Base-by-base conservation (phyloP, 352 stramenopile genomes). In the Blastocystis sp. region DNA sequence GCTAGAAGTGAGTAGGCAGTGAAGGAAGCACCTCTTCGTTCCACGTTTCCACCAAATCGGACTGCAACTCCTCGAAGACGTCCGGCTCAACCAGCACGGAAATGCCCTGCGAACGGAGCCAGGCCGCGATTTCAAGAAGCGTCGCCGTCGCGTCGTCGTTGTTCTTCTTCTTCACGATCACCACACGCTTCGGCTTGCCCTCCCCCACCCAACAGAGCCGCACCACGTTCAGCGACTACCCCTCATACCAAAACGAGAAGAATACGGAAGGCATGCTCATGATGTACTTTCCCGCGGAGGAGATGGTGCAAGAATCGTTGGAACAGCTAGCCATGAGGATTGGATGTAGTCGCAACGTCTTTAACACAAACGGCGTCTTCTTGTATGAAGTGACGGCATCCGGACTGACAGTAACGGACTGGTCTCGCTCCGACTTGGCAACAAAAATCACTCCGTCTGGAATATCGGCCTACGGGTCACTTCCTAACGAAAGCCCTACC, bases 151-250 rank as follows among this genome's bases (percentile, higher is more conserved):
- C 93, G 28, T 92, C 90, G 21, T 90, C 89, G 64, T 96, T 93
- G 86, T 93, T 94, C 0, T 93, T 93, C 79, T 96, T 96, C 90
- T 95, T 96, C 45, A 96, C 91, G 60, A 96, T 91, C 17, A 96
- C 89, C 64, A 94, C 92, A 38, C 56, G 74, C 45, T 9, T 23
- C n/a, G 74, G 74, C 43, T 62, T 23, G 2, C 28, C 21, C 40
- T 34, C 74, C 1, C 5, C 17, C 38, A 28, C 19, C 74, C 74
- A 84, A 28, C 74, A 69, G 11, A 84, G 66, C 65, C 52, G 74
- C n/a, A 84, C 74, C 19, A 84, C 23, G 48, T 70, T 84, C 14
- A 84, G 41, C 2, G 74, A 69, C 74, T 84, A 84, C 3, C 1
- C 41, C 3, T 41, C 2, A 69, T 0, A 69, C 17, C 1, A 52